These are phyloP conservation scores for Passiflora organensis DNA, from an alignment of 345 rosid genomes.

Conservation along the genomic window DNA sequence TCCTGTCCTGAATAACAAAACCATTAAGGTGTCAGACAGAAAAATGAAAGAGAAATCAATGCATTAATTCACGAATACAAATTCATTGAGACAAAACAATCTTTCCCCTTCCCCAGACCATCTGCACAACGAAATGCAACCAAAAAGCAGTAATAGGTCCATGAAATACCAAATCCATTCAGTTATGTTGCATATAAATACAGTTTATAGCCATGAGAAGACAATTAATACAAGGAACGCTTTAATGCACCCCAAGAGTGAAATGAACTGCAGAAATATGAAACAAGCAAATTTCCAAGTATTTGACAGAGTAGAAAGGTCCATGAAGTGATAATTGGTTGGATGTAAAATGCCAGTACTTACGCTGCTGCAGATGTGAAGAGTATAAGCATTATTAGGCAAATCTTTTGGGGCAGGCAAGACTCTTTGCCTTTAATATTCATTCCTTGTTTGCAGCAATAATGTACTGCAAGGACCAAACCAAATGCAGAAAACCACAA, in stretches of 20 bases:
- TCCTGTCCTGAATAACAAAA: conserved; percentile 52
- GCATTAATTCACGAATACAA: neutral
- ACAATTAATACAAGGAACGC: neutral
- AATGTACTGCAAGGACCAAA: conserved; percentile 54
- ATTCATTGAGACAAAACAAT: neutral
- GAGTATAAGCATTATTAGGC: conserved; percentile 62
- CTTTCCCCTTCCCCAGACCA: neutral
- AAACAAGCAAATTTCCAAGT: too few relatives aligned
- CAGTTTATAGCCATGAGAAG: too few relatives aligned
- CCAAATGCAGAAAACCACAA: conserved; percentile 86
- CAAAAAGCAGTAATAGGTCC: neutral
- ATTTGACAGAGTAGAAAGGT: neutral
- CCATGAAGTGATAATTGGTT: neutral
- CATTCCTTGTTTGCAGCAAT: conserved; percentile 66
- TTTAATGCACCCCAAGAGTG: neutral
- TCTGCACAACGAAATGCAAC: neutral
- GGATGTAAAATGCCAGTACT: conserved; percentile 12
- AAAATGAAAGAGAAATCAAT: neutral
- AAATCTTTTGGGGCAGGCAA: conserved; percentile 37
- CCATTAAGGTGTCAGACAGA: conserved; percentile 13
- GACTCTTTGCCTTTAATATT: conserved; percentile 48
- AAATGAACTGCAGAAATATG: neutral
- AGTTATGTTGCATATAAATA: too few relatives aligned
- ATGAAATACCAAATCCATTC: neutral
- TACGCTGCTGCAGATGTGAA: conserved; percentile 92